Evolutionary conservation across 345 rosid genomes (phyloP).

Genomic region (Brassica cretica): DNA sequence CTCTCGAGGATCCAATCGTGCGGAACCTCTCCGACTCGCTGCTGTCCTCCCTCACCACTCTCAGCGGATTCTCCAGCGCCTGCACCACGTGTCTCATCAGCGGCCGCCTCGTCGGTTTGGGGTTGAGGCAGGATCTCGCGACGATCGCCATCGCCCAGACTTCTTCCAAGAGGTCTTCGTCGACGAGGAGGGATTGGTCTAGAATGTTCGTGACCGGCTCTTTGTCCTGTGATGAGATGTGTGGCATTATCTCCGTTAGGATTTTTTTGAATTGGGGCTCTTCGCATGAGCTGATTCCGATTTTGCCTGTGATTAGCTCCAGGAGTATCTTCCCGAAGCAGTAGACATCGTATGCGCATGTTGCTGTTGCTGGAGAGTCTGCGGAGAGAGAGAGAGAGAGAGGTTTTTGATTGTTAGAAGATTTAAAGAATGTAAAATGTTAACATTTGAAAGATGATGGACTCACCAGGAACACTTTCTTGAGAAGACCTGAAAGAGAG

Average conservation of each 20-base stretch:
- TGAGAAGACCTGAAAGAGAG: conserved; percentile 28
- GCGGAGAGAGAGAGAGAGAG: conserved; percentile 22
- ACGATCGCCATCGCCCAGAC: conserved; percentile 98
- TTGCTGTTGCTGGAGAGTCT: conserved; percentile 49
- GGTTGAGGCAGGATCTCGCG: conserved; percentile 87
- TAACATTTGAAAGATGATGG: background rate
- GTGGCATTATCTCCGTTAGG: conserved; percentile 55
- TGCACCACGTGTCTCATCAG: conserved; percentile 78
- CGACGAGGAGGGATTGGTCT: conserved; percentile 78
- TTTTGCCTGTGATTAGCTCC: conserved; percentile 86
- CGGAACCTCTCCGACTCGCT: conserved; percentile 66
- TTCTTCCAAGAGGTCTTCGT: conserved; percentile 92
- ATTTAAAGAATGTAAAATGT: background rate
- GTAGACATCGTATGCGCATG: conserved; percentile 77
- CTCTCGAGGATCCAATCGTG: conserved; percentile 63
- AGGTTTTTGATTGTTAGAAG: conserved; percentile 10
- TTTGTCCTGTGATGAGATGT: conserved; percentile 66
- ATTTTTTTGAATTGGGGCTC: conserved; percentile 60
- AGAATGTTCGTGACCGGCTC: conserved; percentile 70
- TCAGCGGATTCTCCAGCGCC: conserved; percentile 90
- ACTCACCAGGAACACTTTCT: conserved; percentile 35
- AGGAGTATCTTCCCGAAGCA: conserved; percentile 89
- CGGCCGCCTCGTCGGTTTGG: conserved; percentile 79
- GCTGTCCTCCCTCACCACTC: conserved; percentile 77
- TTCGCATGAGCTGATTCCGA: conserved; percentile 72